A percentile compares a stretch with the other conserved stretches of the same genome.
These are phyloP conservation scores for Porphyridium purpureum DNA, from an alignment of 23 red algal species.

Conservation along the genomic window DNA sequence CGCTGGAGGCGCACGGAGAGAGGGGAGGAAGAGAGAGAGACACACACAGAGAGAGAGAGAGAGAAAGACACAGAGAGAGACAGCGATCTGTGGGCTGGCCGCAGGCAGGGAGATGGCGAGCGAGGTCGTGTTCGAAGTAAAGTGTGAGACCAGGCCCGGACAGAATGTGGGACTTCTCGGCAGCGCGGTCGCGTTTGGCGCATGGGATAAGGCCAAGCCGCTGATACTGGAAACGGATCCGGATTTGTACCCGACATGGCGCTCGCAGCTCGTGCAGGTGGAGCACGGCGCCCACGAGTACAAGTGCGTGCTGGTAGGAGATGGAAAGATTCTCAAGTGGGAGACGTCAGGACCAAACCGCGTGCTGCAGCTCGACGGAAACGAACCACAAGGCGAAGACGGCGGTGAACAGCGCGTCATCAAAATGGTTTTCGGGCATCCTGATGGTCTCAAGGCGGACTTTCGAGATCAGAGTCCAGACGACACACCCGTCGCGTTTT, in stretches of 20 bases:
- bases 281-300: constrained; percentile 8
- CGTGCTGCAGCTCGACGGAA: neutral
- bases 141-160: neutral
- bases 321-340: constrained; percentile 15
- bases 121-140: neutral
- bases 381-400: neutral
- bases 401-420: neutral
- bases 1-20: too few relatives aligned
- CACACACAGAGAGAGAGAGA: too few relatives aligned
- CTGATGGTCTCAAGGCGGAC: too few relatives aligned
- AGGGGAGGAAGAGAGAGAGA: too few relatives aligned
- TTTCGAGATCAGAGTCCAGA: too few relatives aligned
- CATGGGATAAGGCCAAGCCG: neutral
- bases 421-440: too few relatives aligned
- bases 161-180: neutral
- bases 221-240: neutral
- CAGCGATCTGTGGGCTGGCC: too few relatives aligned
- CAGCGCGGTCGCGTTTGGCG: neutral
- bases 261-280: neutral
- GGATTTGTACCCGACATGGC: neutral
- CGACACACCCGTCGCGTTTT: neutral
- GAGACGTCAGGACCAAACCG: constrained; percentile 7
- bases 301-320: constrained; percentile 37
- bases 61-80: too few relatives aligned
- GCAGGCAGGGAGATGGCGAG: too few relatives aligned